Evolutionary conservation across 2,329 filamentous ascomycete species (phyloP).

Genomic region (Pseudogymnoascus sp.): DNA sequence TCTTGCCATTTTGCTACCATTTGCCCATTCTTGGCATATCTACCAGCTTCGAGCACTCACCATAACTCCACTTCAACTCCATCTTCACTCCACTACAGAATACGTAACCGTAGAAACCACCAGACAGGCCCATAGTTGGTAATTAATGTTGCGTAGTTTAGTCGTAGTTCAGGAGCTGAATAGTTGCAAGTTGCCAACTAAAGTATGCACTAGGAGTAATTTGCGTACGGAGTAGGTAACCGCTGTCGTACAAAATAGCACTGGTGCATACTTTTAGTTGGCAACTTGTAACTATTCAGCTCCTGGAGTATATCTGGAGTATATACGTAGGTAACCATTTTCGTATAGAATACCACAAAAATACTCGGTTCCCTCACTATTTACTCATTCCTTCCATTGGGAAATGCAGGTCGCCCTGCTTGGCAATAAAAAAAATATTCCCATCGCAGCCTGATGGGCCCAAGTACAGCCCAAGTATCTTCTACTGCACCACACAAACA

Average conservation of each 20-base stretch:
- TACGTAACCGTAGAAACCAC: neutral
- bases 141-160: neutral
- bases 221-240: neutral
- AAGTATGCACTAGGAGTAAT: neutral
- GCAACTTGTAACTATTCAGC: neutral
- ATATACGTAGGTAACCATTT: neutral
- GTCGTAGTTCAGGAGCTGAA: neutral
- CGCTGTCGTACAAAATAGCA: neutral
- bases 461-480: neutral
- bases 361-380: neutral
- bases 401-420: neutral
- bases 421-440: neutral
- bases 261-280: neutral
- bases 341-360: neutral
- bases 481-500: neutral
- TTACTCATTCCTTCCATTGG: neutral
- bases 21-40: neutral
- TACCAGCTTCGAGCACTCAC: neutral
- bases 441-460: neutral
- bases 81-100: neutral
- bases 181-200: neutral
- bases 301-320: too few species aligned
- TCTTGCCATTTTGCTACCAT: neutral
- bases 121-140: neutral
- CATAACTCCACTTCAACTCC: neutral